Base-by-base conservation (phyloP, 2,329 filamentous ascomycete genomes). In the Xylariales sp. region DNA sequence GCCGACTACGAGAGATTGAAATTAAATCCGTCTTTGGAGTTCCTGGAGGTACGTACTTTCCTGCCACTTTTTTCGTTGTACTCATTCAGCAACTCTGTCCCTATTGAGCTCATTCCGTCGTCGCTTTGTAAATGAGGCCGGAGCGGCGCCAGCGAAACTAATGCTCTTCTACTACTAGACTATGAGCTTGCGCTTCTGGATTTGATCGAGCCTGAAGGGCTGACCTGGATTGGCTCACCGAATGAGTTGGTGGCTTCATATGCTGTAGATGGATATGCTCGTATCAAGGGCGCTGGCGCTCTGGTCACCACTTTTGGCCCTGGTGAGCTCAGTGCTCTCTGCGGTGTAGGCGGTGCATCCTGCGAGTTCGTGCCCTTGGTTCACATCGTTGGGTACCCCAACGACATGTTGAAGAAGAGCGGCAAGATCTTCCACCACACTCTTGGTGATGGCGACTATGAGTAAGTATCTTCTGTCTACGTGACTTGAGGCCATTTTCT, bases 301-400 rank as follows among this genome's bases (percentile, higher is more conserved):
- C 48, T 80, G 5, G 55, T 81, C 36, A 81, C 77, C 2, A 79
- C 75, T 1, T 80, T 79, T 44, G 77, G 76, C 18, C 74, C 78
- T 17, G 76, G 67, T 30, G 67, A 71, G 50, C 55, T 70, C 17
- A 78, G 74, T 12, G 72, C 74, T 4, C 55, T 79, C 29, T 76
- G 77, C 46, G 75, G 70, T 17, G 63, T 78, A 33, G 75, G 74
- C 4, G 77, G 76, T 5, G 65, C 74, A 13, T 79, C 68, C 52
- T 70, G 70, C 11, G 76, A 81, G 51, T 63, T 66, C 37, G 73
- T 77, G 0, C 72, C 75, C 0, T 61, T 80, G 11, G 63, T 74
- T 16, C 72, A 76, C 47, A 80, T 84, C 40, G 79, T 83, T 28
- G 70, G 70, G 33, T 72, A 66, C 44, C 70, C 70, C 1, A 69